Evolutionary conservation across 2,329 filamentous ascomycete species (phyloP).

Genomic region (Neofusicoccum ribis): DNA sequence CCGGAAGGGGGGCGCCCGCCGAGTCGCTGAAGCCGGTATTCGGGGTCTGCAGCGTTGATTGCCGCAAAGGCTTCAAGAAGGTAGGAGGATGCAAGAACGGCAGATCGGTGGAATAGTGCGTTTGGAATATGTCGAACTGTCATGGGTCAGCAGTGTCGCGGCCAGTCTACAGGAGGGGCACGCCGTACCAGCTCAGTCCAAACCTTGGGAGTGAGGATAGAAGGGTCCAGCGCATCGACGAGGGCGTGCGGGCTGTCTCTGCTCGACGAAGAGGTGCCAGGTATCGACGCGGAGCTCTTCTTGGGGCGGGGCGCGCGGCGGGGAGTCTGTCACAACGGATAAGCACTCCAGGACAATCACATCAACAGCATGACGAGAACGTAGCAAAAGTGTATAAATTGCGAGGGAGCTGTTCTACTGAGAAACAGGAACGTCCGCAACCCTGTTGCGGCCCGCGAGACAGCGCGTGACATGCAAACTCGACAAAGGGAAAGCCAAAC

Average conservation of each 20-base stretch:
- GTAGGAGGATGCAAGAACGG: conserved; percentile 70
- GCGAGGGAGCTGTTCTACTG: conserved; percentile 19
- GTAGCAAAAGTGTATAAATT: conserved; percentile 15
- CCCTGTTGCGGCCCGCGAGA: not conserved
- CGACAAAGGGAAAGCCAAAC: not conserved
- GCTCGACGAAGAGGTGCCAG: conserved; percentile 40
- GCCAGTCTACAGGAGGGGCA: conserved; percentile 15
- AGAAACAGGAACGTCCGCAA: conserved; percentile 3
- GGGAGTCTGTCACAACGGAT: conserved; percentile 17
- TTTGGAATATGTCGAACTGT: conserved; percentile 65
- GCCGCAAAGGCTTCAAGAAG: conserved; percentile 53
- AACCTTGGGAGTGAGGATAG: conserved; percentile 62
- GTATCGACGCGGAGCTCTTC: conserved; percentile 39
- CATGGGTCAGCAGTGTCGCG: conserved; percentile 22
- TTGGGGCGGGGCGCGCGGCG: conserved; percentile 29
- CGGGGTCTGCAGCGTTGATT: conserved; percentile 25
- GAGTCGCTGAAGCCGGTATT: conserved; percentile 33
- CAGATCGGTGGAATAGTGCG: conserved; percentile 71
- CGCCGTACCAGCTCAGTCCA: conserved; percentile 60
- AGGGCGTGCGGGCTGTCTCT: conserved; percentile 45
- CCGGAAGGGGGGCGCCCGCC: conserved; percentile 30
- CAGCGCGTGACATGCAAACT: not conserved
- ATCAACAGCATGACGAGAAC: conserved; percentile 7
- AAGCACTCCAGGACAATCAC: conserved; percentile 17
- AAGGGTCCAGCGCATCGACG: conserved; percentile 63